phyloP scores from a whole-genome alignment of 164 flowering plant species.

The Vitis cinerea region DNA sequence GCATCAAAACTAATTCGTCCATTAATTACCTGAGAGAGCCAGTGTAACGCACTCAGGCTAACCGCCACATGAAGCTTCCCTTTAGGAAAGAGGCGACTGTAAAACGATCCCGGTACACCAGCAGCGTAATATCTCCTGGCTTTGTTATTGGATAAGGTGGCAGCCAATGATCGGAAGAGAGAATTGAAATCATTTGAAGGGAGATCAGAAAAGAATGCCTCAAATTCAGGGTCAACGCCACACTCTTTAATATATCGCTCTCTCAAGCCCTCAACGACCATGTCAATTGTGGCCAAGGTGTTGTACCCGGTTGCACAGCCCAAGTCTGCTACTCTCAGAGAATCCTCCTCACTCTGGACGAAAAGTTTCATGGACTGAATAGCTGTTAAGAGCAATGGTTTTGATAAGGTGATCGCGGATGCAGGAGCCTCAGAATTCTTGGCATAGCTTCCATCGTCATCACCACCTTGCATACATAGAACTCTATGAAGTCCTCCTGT shows the following conservation, averaged over 20 bases:
- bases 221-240: conserved; percentile 33
- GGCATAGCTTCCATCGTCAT: conserved; percentile 40
- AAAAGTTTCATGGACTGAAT: conserved; percentile 33
- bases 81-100: conserved; percentile 32
- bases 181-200: conserved; percentile 47
- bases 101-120: conserved; percentile 41
- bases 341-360: conserved; percentile 5
- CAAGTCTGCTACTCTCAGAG: conserved; percentile 39
- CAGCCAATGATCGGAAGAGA: conserved; percentile 26
- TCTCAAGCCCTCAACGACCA: conserved; percentile 28
- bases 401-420: conserved; percentile 31
- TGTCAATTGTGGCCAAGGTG: conserved; percentile 39
- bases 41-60: conserved; percentile 40
- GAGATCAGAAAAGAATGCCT: conserved; percentile 43
- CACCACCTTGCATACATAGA: conserved; percentile 52
- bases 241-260: conserved; percentile 10
- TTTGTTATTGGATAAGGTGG: conserved; percentile 2
- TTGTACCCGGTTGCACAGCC: conserved; percentile 54
- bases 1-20: no score
- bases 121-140: conserved; percentile 26
- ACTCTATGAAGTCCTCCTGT: conserved; percentile 31
- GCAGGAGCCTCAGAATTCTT: conserved; percentile 40
- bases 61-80: conserved; percentile 38
- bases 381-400: conserved; percentile 28
- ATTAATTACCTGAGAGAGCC: conserved; percentile 34